Conservation (phyloP, 2,329 filamentous ascomycete species). For the Cladosporium austrohemisphaericum region DNA sequence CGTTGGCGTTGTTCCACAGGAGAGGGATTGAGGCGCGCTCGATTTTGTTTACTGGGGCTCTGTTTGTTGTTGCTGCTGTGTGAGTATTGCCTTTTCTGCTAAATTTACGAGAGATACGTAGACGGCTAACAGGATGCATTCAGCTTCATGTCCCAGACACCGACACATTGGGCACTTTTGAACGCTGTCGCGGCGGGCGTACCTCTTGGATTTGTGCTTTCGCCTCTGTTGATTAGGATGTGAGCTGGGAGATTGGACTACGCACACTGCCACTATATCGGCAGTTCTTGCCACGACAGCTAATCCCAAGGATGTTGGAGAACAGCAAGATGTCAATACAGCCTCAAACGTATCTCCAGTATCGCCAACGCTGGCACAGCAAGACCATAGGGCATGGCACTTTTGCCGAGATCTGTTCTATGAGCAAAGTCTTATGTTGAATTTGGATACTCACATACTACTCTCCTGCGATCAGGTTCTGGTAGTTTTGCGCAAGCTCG, state of each 20-base stretch:
- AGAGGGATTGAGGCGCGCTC: conserved; percentile 5
- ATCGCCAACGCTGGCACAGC: too few relatives aligned
- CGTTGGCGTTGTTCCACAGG: not conserved
- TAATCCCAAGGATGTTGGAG: too few relatives aligned
- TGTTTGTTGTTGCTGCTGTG: conserved; percentile 12
- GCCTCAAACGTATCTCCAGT: too few relatives aligned
- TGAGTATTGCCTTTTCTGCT: not conserved
- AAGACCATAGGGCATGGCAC: too few relatives aligned
- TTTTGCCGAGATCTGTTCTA: too few relatives aligned
- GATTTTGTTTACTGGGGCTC: conserved; percentile 4
- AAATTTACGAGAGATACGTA: not conserved
- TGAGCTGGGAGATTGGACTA: not conserved
- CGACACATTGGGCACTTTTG: conserved; percentile 8
- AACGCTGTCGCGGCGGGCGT: conserved; percentile 9
- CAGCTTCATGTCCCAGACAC: conserved; percentile 5
- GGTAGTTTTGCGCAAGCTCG: too few relatives aligned
- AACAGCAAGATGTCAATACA: too few relatives aligned
- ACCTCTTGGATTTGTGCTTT: conserved; percentile 2
- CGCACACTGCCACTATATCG: not conserved
- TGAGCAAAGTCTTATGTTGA: too few relatives aligned
- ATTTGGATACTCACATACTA: too few relatives aligned
- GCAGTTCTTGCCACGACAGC: too few relatives aligned
- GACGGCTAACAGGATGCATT: not conserved
- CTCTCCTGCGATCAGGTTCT: too few relatives aligned
- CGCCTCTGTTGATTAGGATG: conserved; percentile 1